phyloP scores from a whole-genome alignment of 192 early-diverging fungal species.

The Coemansia sp. region DNA sequence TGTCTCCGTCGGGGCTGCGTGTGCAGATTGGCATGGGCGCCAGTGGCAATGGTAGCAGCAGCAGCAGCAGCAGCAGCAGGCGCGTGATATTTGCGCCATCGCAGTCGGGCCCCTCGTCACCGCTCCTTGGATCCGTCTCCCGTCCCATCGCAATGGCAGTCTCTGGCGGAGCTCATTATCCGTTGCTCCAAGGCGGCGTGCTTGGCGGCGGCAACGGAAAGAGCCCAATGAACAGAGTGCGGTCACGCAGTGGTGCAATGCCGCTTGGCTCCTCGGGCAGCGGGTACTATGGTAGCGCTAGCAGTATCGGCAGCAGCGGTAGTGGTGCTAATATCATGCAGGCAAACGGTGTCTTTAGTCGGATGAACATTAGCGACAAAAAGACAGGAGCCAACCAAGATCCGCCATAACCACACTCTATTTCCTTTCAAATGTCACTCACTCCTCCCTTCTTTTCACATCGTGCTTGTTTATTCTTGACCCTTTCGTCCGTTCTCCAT shows the following conservation, averaged over 20 bases:
- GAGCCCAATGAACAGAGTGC: slow-evolving; percentile 15
- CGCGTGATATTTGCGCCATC: slow-evolving; percentile 8
- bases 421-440: not conserved
- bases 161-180: not conserved
- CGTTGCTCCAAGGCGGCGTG: not conserved
- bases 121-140: slow-evolving; percentile 16
- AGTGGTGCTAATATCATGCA: slow-evolving; percentile 18
- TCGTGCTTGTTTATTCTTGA: not conserved
- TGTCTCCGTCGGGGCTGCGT: slow-evolving; percentile 50
- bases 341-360: slow-evolving; percentile 51
- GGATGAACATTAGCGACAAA: slow-evolving; percentile 47
- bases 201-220: not conserved
- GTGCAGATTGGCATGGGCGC: slow-evolving; percentile 28
- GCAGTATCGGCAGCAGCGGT: not conserved
- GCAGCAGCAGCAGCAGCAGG: slow-evolving; percentile 2
- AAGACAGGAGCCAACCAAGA: slow-evolving; percentile 11
- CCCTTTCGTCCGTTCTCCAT: not conserved
- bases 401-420: slow-evolving; percentile 1
- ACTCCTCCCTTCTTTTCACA: not conserved
- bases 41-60: not conserved
- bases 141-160: slow-evolving; percentile 15
- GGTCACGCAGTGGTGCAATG: slow-evolving; percentile 42
- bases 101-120: slow-evolving; percentile 33
- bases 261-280: not conserved
- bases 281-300: not conserved